These are phyloP conservation scores for Heliocybe sulcata DNA, from an alignment of 1,284 basidiomycete genomes.

Conservation along the genomic window DNA sequence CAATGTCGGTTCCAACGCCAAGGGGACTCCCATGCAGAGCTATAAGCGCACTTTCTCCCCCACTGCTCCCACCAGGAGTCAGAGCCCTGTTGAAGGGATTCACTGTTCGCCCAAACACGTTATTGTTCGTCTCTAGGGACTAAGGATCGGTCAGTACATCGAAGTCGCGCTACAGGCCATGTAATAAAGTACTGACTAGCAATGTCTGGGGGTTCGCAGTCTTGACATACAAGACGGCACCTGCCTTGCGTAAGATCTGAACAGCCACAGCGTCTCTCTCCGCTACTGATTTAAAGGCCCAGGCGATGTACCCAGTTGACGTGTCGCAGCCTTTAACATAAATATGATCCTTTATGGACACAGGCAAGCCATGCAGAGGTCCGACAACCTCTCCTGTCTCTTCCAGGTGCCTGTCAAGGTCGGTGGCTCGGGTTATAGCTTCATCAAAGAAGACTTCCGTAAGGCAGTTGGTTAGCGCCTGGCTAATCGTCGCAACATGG, in stretches of 20 bases:
- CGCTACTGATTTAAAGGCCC: constrained; percentile 36
- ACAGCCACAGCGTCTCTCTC: constrained; percentile 38
- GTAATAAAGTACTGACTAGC: constrained; percentile 25
- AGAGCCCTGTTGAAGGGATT: constrained; percentile 50
- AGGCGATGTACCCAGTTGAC: constrained; percentile 42
- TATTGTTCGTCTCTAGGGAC: constrained; percentile 43
- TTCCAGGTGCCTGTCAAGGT: constrained; percentile 41
- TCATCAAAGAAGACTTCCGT: constrained; percentile 50
- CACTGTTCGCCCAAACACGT: constrained; percentile 42
- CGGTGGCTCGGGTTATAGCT: constrained; percentile 39
- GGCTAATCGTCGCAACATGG: constrained; percentile 27
- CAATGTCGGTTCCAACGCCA: constrained; percentile 49
- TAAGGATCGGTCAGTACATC: constrained; percentile 16
- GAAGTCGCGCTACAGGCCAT: constrained; percentile 1
- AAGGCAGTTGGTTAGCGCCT: constrained; percentile 43
- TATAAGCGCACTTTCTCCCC: constrained; percentile 60
- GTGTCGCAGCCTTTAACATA: constrained; percentile 39
- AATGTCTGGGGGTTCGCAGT: constrained; percentile 51
- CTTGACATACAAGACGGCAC: constrained; percentile 51
- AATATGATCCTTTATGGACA: constrained; percentile 51
- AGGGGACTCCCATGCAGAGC: constrained; percentile 43
- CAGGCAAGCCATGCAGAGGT: constrained; percentile 54
- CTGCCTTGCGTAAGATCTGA: constrained; percentile 38
- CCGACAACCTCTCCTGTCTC: constrained; percentile 43
- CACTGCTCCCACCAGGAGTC: constrained; percentile 53